These are phyloP conservation scores for Blastobotrys attinorum DNA, from an alignment of 805 yeast species.

Conservation along the genomic window DNA sequence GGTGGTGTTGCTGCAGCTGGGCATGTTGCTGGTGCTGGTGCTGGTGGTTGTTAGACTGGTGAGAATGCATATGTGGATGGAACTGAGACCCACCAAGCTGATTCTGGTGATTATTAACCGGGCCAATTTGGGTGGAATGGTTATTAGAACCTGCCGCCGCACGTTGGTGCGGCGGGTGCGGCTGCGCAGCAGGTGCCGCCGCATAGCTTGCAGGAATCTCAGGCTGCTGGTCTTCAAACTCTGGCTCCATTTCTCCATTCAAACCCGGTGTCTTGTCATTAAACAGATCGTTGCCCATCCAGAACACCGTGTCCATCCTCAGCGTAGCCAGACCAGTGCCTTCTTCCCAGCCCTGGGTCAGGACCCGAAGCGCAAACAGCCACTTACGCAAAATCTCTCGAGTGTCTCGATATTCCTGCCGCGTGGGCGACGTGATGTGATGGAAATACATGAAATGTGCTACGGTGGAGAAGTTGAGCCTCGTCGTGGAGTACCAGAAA, in stretches of 20 bases:
- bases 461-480: slow-evolving; percentile 25
- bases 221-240: neutral
- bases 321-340: slow-evolving; percentile 30
- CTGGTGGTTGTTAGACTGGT: neutral
- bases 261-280: slow-evolving; percentile 4
- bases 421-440: slow-evolving; percentile 25
- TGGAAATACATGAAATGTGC: slow-evolving; percentile 29
- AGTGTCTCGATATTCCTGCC: slow-evolving; percentile 21
- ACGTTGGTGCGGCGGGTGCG: no score
- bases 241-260: slow-evolving; percentile 1
- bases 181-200: no score
- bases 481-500: slow-evolving; percentile 28
- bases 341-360: slow-evolving; percentile 30
- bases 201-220: neutral
- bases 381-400: slow-evolving; percentile 25
- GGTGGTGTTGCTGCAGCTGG: neutral
- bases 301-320: slow-evolving; percentile 27
- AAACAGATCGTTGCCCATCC: slow-evolving; percentile 23
- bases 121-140: neutral
- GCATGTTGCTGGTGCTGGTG: neutral
- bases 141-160: neutral
- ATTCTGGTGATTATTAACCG: neutral
- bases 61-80: neutral
- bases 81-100: neutral
- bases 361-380: slow-evolving; percentile 26